Percentiles rank a stretch among this genome's conserved stretches.
phyloP scores from a whole-genome alignment of 2,329 filamentous ascomycete species.

The Pleoardoris graminearum region DNA sequence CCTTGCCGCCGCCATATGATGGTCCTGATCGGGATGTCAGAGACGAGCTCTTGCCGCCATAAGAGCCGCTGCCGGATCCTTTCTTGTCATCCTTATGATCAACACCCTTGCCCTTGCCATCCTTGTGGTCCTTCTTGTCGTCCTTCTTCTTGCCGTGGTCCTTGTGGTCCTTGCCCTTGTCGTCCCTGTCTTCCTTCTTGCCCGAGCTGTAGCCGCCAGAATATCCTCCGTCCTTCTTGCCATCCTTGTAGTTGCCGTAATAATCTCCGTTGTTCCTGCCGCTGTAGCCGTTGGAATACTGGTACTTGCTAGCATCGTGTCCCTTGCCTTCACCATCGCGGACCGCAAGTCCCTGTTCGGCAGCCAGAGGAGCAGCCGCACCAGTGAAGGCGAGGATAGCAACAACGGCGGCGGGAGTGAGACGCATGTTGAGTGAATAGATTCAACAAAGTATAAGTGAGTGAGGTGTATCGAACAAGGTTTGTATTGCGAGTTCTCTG shows the following conservation, averaged over 20 bases:
- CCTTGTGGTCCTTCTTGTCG: neutral
- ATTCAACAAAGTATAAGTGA: neutral
- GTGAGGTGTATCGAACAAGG: neutral
- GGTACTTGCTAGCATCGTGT: neutral
- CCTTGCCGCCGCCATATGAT: neutral
- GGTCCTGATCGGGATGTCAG: too few relatives aligned
- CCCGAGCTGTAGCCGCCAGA: too few relatives aligned
- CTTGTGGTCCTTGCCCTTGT: too few relatives aligned
- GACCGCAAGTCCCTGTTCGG: neutral
- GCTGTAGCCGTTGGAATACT: neutral
- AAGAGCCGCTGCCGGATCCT: neutral
- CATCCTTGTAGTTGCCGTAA: too few relatives aligned
- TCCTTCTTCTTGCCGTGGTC: too few relatives aligned
- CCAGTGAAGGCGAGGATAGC: slow-evolving; percentile 1
- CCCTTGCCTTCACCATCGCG: neutral
- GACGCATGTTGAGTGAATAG: slow-evolving; percentile 1
- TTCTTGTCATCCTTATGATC: neutral
- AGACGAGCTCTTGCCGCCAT: neutral
- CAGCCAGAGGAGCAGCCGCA: neutral
- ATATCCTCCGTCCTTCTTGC: too few relatives aligned
- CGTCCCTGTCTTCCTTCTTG: too few relatives aligned
- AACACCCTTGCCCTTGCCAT: too few relatives aligned
- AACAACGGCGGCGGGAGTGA: neutral
- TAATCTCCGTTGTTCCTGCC: neutral
- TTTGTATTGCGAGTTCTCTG: neutral